Evolutionary conservation across 495 filamentous ascomycete genomes (phyloP).

Genomic region (Echria macrotheca): DNA sequence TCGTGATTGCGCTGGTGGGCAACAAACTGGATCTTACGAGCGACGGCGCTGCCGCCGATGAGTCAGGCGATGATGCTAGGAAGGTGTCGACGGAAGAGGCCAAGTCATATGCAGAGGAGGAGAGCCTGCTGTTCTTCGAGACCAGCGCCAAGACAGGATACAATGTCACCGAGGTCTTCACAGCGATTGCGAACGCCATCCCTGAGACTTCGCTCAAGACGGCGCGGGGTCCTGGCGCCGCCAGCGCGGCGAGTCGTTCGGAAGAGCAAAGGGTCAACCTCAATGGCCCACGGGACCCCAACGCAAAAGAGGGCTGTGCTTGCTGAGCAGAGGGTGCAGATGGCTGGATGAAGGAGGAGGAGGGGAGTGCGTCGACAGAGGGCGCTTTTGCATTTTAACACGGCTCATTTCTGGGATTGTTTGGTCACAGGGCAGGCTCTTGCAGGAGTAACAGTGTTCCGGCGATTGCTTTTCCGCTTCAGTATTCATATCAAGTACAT

Average conservation of each 20-base stretch:
- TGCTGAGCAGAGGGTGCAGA: constrained; percentile 49
- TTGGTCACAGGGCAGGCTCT: constrained; percentile 10
- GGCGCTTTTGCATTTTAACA: constrained; percentile 13
- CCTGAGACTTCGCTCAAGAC: constrained; percentile 94
- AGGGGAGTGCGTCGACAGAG: background rate
- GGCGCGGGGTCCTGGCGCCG: constrained; percentile 59
- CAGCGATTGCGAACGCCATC: constrained; percentile 96
- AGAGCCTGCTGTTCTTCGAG: constrained; percentile 91
- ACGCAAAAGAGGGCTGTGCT: constrained; percentile 87
- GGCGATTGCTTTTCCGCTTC: background rate
- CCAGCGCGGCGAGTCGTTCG: constrained; percentile 47
- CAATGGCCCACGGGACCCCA: constrained; percentile 51
- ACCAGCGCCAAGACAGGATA: constrained; percentile 93
- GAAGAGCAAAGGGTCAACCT: constrained; percentile 70
- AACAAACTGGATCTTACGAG: constrained; percentile 92
- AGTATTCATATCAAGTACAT: too few species aligned
- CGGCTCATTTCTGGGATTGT: constrained; percentile 16
- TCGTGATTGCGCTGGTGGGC: constrained; percentile 94
- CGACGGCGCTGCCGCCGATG: constrained; percentile 44
- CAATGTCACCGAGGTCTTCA: constrained; percentile 94
- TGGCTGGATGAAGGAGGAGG: background rate
- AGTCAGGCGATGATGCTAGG: constrained; percentile 67
- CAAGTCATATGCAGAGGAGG: constrained; percentile 90
- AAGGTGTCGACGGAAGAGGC: constrained; percentile 85
- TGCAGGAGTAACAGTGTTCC: constrained; percentile 3